Evolutionary conservation across 352 stramenopile genomes (phyloP), one percentile per base, ranked within the genome.

Genomic region (Pythium scleroteichum): DNA sequence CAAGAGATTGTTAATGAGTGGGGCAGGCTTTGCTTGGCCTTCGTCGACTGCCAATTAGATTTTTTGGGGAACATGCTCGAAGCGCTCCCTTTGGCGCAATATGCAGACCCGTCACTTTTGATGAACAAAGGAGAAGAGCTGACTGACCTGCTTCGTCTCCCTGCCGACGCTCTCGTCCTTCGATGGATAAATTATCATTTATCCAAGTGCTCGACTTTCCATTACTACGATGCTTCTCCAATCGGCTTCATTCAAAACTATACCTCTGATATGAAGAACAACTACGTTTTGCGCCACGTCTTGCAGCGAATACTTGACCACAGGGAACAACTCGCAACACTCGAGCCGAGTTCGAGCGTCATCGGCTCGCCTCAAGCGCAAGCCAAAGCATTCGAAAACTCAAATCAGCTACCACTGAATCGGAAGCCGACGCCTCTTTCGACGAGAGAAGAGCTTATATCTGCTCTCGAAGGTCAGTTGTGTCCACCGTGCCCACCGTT

Each of bases 161-260:
- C 82, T 6, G 75, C 76, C 0, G 82, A 91, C 32, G 55, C 69
- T 4, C 66, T 91, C n/a, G 78, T 91, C 20, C 68, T 91, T 19
- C 74, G 78, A 2, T 91, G 82, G 82, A 85, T 87, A 53, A 91
- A 88, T 50, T 82, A 80, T 10, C 78, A 90, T 27, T 50, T 87
- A 4, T 66, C 74, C 19, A 76, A 82, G 41, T 76, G 69, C 41
- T 42, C 58, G 13, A 78, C 54, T 0, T 72, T 81, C 24, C 62
- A 40, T 24, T 69, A 79, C 23, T 62, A 29, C 27, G 54, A 54
- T 16, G 3, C 32, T 0, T 39, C 13, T 19, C 26, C 60, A 2
- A 57, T 62, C 2, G 75, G 72, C 1, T 82, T 90, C 27, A 76
- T 89, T 33, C 82, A 89, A 53, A 91, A 91, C 35, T 91, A 86